Conservation (phyloP, 129 eudicot species). For the Flaveria trinervia region DNA sequence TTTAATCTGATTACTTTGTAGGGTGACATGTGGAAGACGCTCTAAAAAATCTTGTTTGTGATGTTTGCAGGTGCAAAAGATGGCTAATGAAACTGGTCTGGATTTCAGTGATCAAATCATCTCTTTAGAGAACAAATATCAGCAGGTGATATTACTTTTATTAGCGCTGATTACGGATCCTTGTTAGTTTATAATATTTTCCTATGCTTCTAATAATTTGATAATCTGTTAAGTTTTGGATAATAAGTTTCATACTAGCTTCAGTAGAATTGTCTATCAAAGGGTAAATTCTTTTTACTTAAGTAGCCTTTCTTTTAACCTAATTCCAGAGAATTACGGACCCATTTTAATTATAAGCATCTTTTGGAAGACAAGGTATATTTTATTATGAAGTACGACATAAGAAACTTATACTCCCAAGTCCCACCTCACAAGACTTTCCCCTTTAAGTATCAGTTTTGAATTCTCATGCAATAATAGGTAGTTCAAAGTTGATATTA, state of each 20-base stretch:
- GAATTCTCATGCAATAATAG: not conserved
- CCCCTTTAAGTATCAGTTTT: not conserved
- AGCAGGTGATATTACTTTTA: slow-evolving; percentile 56
- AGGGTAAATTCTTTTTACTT: not conserved
- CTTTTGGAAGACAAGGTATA: not conserved
- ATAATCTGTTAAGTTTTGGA: not conserved
- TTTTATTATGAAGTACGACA: slow-evolving; percentile 2
- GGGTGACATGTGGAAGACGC: slow-evolving; percentile 9
- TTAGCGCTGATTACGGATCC: not conserved
- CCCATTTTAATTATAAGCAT: not conserved
- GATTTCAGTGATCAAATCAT: slow-evolving; percentile 78
- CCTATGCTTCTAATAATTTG: not conserved
- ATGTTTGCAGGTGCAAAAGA: slow-evolving; percentile 72
- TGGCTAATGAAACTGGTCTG: slow-evolving; percentile 91
- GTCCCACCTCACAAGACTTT: not conserved
- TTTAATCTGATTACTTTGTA: not conserved
- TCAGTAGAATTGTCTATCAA: not conserved
- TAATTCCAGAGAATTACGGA: not conserved
- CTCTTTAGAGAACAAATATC: slow-evolving; percentile 70
- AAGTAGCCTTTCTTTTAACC: not conserved
- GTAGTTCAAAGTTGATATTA: not conserved
- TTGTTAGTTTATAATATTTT: slow-evolving; percentile 1
- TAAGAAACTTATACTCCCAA: not conserved
- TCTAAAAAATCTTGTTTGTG: not conserved
- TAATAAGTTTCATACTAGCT: not conserved